Conservation (phyloP, 1,139 yeast genomes). For the Yamadazyma blattariae region DNA sequence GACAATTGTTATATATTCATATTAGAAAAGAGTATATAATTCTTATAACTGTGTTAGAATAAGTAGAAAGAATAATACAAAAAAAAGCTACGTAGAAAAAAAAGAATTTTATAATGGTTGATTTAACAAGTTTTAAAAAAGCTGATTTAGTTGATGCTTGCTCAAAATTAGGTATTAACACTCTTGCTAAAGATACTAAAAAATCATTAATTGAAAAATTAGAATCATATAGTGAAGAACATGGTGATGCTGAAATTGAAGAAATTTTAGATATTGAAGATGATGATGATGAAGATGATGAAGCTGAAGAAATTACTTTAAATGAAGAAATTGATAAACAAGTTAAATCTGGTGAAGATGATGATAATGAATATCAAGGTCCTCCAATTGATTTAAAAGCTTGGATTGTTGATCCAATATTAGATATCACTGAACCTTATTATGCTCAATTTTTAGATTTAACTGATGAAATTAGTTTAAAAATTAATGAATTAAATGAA, state of each 20-base stretch:
- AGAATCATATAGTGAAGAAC: constrained; percentile 32
- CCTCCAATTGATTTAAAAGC: constrained; percentile 44
- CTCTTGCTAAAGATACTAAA: constrained; percentile 41
- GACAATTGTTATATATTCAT: neutral
- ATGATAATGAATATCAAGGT: constrained; percentile 29
- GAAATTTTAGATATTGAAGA: constrained; percentile 21
- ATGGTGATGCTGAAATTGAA: constrained; percentile 37
- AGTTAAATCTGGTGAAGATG: constrained; percentile 21
- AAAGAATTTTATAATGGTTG: constrained; percentile 11
- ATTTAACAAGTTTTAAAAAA: constrained; percentile 20
- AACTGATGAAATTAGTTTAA: constrained; percentile 40
- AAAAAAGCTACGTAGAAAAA: too few relatives aligned
- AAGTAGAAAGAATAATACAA: too few relatives aligned
- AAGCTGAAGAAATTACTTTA: constrained; percentile 18
- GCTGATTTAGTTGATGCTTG: constrained; percentile 38
- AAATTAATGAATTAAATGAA: constrained; percentile 40
- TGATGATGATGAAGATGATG: constrained; percentile 18
- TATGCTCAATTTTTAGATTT: constrained; percentile 29
- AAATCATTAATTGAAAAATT: constrained; percentile 42
- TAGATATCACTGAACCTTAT: constrained; percentile 27
- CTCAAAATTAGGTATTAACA: constrained; percentile 33
- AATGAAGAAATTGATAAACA: constrained; percentile 17
- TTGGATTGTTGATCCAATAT: constrained; percentile 37
- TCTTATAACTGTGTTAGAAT: too few relatives aligned
- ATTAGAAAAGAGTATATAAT: too few relatives aligned